phyloP scores from a whole-genome alignment of 2,329 filamentous ascomycete species.

The Chrysoporthe austroafricana region DNA sequence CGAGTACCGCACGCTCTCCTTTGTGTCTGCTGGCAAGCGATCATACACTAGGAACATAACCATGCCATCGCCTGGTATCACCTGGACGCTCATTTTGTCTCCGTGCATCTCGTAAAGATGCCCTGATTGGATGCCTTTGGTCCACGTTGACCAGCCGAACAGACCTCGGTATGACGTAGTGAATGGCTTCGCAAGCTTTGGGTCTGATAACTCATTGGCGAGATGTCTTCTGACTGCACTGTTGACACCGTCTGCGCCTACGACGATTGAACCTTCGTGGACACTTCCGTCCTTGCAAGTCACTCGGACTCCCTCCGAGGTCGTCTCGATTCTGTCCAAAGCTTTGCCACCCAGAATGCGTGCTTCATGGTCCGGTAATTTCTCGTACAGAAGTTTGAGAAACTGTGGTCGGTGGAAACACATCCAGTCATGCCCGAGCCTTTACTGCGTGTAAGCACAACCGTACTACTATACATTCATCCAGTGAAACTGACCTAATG shows the following conservation, averaged over 20 bases:
- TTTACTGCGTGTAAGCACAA: constrained; percentile 7
- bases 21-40: constrained; percentile 24
- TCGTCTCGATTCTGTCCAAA: constrained; percentile 29
- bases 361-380: constrained; percentile 29
- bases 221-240: constrained; percentile 33
- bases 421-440: constrained; percentile 33
- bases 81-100: constrained; percentile 21
- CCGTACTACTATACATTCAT: background rate
- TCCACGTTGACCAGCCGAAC: constrained; percentile 26
- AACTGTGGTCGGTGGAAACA: constrained; percentile 32
- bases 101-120: constrained; percentile 29
- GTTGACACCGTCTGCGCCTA: constrained; percentile 35
- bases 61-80: constrained; percentile 21
- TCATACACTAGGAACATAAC: constrained; percentile 30
- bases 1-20: constrained; percentile 25
- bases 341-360: constrained; percentile 31
- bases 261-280: constrained; percentile 33
- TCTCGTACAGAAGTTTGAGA: constrained; percentile 30
- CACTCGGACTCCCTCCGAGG: constrained; percentile 30
- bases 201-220: constrained; percentile 18
- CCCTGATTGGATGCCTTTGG: constrained; percentile 14
- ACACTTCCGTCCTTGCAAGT: constrained; percentile 32
- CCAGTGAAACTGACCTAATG: constrained; percentile 18
- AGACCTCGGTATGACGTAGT: constrained; percentile 29
- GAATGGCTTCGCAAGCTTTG: constrained; percentile 27